Base-by-base conservation (phyloP, 352 stramenopile species). In the Phytophthora pluvialis region DNA sequence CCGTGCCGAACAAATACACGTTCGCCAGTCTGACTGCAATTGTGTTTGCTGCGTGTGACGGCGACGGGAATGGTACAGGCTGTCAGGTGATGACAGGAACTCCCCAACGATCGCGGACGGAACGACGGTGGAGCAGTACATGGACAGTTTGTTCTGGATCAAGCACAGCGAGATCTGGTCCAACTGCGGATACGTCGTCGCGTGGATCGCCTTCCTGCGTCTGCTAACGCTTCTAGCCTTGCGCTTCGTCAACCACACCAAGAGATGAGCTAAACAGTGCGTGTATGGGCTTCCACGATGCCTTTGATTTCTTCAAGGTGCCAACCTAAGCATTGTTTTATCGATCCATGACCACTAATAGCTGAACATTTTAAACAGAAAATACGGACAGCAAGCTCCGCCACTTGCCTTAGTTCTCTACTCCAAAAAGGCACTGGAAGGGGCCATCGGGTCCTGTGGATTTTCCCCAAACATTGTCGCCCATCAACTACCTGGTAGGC, bases 191-290 rank as follows among this genome's bases (percentile, higher is more conserved):
- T 49, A 78, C 46, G 50, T 70, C 28, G n/a, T 83, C 8, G 68
- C 56, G 33, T 71, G 46, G 51, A 68, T 84, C 7, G 58, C 70
- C 16, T 32, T 79, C 38, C 59, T 82, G 42, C 66, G 70, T 15
- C 12, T 79, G 5, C 39, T 86, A 7, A 39, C 66, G 1, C n/a
- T 73, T 51, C 38, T 83, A 26, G 53, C 73, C 5, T 58, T 86
- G 53, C 73, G 75, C 31, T 84, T 67, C 57, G 59, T 87, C 47
- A 84, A 83, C 51, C 62, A 72, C 50, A 60, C 59, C 48, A 69
- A 68, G 36, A 64, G 61, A 56, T 71, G 72, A 35, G n/a, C 21
- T 21, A 21, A 21, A 21, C 21, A 21, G 21, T 21, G 21, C 2
- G 21, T 21, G 2, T 21, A 21, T 21, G 21, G 21, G 21, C 1